Conservation (phyloP, 768 basidiomycete species). For the Sporobolomyces phaffii region DNA sequence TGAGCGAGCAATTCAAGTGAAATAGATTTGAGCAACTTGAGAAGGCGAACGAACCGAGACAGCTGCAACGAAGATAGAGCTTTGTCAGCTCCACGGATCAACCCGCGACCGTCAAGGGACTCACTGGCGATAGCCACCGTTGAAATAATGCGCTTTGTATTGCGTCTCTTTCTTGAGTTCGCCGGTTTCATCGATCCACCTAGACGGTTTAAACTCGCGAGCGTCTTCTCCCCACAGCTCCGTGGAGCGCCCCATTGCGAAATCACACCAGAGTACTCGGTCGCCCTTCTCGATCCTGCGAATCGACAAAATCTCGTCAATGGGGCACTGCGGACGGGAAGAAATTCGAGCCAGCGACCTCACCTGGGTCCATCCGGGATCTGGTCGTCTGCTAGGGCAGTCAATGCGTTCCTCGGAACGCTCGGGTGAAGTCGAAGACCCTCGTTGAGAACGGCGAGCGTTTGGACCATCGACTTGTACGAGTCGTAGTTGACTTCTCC, state of each 20-base stretch:
- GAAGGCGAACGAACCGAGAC: neutral
- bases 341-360: neutral
- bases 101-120: neutral
- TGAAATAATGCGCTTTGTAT: constrained; percentile 23
- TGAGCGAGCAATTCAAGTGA: neutral
- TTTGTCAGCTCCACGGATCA: too few species aligned
- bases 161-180: constrained; percentile 1
- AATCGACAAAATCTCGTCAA: too few species aligned
- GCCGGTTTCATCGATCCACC: constrained; percentile 11
- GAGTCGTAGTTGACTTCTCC: constrained; percentile 7
- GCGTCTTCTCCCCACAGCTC: constrained; percentile 18
- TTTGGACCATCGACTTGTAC: constrained; percentile 4
- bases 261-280: constrained; percentile 20
- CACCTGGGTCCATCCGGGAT: constrained; percentile 13
- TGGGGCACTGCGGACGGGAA: neutral
- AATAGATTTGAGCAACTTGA: too few species aligned
- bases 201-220: constrained; percentile 4
- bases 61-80: neutral
- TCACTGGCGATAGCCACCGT: constrained; percentile 12
- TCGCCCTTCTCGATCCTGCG: neutral
- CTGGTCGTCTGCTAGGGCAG: constrained; percentile 13
- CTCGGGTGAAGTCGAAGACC: constrained; percentile 3
- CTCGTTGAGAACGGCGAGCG: constrained; percentile 17
- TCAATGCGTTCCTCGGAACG: constrained; percentile 21
- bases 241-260: constrained; percentile 5